phyloP scores from a whole-genome alignment of 1,284 basidiomycete species.

The Rhodotorula sp. region DNA sequence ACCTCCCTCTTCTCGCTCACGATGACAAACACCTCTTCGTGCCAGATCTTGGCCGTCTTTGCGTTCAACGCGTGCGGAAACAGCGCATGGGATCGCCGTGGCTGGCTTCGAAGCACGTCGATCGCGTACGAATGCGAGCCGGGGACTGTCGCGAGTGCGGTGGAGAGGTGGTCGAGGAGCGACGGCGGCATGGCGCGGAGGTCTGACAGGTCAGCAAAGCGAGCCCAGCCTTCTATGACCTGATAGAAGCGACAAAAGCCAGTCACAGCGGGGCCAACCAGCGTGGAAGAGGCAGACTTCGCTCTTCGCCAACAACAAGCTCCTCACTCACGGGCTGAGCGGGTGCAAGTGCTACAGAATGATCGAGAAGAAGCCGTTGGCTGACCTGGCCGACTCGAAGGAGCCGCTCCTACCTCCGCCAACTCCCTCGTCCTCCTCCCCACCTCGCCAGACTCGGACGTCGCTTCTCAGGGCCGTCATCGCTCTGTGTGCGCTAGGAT shows the following conservation, averaged over 20 bases:
- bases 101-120: slow-evolving; percentile 69
- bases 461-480: not conserved
- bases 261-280: too few relatives aligned
- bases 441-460: not conserved
- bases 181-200: slow-evolving; percentile 1
- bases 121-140: slow-evolving; percentile 65
- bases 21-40: slow-evolving; percentile 69
- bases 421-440: not conserved
- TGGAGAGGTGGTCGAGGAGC: slow-evolving; percentile 66
- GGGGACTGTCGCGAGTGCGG: slow-evolving; percentile 55
- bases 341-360: not conserved
- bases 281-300: not conserved
- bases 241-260: too few relatives aligned
- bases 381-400: not conserved
- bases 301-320: not conserved
- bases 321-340: not conserved
- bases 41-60: slow-evolving; percentile 58
- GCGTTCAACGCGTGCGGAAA: slow-evolving; percentile 66
- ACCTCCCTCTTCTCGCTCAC: slow-evolving; percentile 19
- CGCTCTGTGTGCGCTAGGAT: not conserved
- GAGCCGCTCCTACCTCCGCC: slow-evolving; percentile 1
- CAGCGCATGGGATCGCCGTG: slow-evolving; percentile 62
- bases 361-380: not conserved
- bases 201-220: too few relatives aligned
- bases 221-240: too few relatives aligned